Percentiles rank a stretch among this genome's conserved stretches.
phyloP scores from a whole-genome alignment of 2,329 filamentous ascomycete genomes.

The Drechslera avenae region DNA sequence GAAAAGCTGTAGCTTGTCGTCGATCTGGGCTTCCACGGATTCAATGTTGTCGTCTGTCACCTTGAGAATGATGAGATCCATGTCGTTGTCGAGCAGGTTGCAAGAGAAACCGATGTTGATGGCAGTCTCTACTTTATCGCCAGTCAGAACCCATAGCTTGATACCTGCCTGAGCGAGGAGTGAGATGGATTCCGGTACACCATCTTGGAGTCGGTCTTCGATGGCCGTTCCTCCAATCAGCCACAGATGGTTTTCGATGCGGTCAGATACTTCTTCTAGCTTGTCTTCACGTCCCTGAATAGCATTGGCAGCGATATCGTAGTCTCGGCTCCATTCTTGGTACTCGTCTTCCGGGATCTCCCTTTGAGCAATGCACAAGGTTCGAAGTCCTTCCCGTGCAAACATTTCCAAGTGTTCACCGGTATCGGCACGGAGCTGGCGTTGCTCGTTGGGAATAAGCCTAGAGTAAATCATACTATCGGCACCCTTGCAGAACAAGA shows the following conservation, averaged over 20 bases:
- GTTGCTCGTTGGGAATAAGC: constrained; percentile 81
- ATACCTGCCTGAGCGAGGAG: constrained; percentile 91
- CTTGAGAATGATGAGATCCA: constrained; percentile 93
- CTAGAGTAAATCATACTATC: constrained; percentile 97
- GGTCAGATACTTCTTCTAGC: constrained; percentile 84
- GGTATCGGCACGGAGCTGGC: constrained; percentile 79
- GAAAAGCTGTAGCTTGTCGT: constrained; percentile 74
- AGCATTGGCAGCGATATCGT: constrained; percentile 84
- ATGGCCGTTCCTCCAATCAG: constrained; percentile 94
- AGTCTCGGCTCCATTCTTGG: constrained; percentile 78
- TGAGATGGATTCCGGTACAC: constrained; percentile 93
- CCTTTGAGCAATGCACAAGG: constrained; percentile 87
- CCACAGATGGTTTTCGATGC: constrained; percentile 86
- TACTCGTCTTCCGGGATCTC: constrained; percentile 84
- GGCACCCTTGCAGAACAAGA: constrained; percentile 95
- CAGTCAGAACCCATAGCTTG: constrained; percentile 97
- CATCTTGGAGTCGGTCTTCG: constrained; percentile 94
- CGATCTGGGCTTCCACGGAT: constrained; percentile 71
- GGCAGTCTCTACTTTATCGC: constrained; percentile 98
- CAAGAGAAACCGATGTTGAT: constrained; percentile 99
- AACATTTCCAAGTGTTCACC: constrained; percentile 97
- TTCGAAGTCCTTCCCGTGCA: constrained; percentile 90
- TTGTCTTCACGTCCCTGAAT: constrained; percentile 90
- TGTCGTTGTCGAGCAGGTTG: constrained; percentile 94
- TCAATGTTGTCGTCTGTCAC: constrained; percentile 73